phyloP scores from a whole-genome alignment of 2,329 filamentous ascomycete genomes.

The Pseudomassariella vexata region DNA sequence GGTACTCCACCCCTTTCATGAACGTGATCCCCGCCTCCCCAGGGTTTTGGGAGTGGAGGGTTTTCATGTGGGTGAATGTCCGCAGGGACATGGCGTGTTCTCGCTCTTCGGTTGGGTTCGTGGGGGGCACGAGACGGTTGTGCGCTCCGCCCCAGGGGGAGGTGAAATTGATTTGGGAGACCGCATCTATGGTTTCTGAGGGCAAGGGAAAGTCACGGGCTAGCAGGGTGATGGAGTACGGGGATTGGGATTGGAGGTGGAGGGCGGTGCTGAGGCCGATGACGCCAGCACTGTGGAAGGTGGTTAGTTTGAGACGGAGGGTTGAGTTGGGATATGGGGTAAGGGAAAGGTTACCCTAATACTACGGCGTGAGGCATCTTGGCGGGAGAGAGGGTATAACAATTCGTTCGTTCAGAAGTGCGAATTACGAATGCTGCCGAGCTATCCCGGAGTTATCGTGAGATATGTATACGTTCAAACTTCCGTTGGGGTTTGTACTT shows the following conservation, averaged over 20 bases:
- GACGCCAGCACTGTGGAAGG: conserved; percentile 42
- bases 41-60: conserved; percentile 20
- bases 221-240: conserved; percentile 35
- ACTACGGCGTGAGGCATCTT: conserved; percentile 19
- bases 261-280: conserved; percentile 45
- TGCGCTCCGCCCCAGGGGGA: conserved; percentile 55
- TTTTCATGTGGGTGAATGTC: conserved; percentile 37
- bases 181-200: conserved; percentile 36
- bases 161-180: conserved; percentile 42
- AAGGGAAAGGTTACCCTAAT: conserved; percentile 15
- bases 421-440: no score
- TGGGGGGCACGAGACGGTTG: conserved; percentile 44
- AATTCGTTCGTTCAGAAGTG: no score
- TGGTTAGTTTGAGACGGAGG: no score
- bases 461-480: no score
- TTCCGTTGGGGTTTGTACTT: no score
- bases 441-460: no score
- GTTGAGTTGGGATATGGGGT: neutral
- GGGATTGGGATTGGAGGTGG: conserved; percentile 34
- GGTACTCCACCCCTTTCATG: conserved; percentile 43
- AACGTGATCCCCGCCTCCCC: conserved; percentile 43
- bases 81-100: conserved; percentile 37
- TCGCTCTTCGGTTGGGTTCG: conserved; percentile 23
- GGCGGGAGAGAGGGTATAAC: no score
- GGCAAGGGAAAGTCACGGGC: conserved; percentile 41